Base-by-base conservation (phyloP, 768 basidiomycete species). In the Pulveroboletus ravenelii region DNA sequence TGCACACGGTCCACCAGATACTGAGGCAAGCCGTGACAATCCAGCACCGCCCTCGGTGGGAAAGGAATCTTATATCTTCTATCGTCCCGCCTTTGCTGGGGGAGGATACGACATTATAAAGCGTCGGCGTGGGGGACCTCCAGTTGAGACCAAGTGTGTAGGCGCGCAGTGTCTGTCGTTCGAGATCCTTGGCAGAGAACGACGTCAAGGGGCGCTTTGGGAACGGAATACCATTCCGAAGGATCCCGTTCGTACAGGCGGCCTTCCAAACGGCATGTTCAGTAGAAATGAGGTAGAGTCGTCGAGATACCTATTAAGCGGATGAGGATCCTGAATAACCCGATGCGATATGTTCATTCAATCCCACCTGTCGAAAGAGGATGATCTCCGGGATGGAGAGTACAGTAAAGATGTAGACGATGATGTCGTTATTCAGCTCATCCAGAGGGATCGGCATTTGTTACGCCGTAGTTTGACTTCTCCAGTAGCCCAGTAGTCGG, bases 221-320 rank as follows among this genome's bases (percentile, higher is more conserved):
- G 53, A 83, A 85, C 0, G 85, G 83, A 48, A 75, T 77, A 0
- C 76, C 75, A 20, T 63, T 64, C 7, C 57, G 49, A 3, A 80
- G 61, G 43, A 85, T 72, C 40, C 78, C 71, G 41, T 50, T 62
- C 15, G 55, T 58, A 57, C 75, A 79, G 15, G 75, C 77, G 39
- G 75, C 75, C 14, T 70, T 72, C 85, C 85, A 87, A 12, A 85
- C 74, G 49, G 77, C 72, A 41, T 75, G 78, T 23, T 78, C 68
- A 6, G 61, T 64, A 1, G 79, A 77, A n/a, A 82, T 51, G 10
- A 57, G 47, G 35, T 62, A 59, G 29, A 85, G 58, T n/a, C 72
- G 71, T 55, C 65, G 77, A 54, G 78, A 85, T 47, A 75, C 76
- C 81, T 85, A 35, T 36, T 13, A 12, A 55, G 41, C 30, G 20